Conservation (phyloP, 176 grass and related monocot genomes). For the Eremochloa ophiuroides region DNA sequence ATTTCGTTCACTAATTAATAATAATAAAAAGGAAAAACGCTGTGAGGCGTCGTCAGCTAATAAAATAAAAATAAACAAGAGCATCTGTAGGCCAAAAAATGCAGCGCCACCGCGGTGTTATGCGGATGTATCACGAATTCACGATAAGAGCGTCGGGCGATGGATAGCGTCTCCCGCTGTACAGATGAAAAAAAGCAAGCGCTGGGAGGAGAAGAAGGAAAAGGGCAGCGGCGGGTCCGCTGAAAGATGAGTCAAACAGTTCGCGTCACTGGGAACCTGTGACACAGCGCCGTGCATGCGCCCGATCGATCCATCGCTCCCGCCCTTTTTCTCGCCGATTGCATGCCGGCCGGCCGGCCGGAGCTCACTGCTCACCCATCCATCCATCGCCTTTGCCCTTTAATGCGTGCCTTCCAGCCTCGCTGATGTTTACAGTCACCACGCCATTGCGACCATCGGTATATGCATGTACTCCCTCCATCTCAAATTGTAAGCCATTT, state of each 20-base stretch:
- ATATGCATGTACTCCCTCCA: too few relatives aligned
- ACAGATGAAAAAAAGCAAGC: constrained; percentile 37
- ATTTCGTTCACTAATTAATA: too few relatives aligned
- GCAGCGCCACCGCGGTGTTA: background rate
- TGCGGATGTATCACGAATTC: background rate
- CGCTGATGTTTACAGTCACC: background rate
- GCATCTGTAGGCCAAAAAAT: background rate
- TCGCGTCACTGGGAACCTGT: constrained; percentile 44
- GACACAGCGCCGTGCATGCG: constrained; percentile 5
- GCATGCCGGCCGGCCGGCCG: constrained; percentile 3
- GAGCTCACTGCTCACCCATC: background rate
- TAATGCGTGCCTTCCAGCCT: background rate
- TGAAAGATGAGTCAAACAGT: constrained; percentile 35
- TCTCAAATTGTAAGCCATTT: too few relatives aligned
- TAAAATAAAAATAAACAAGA: background rate
- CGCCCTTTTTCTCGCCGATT: background rate
- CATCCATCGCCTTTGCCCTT: background rate
- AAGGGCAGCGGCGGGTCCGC: background rate
- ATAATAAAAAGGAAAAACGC: background rate
- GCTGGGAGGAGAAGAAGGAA: background rate
- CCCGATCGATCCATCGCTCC: background rate
- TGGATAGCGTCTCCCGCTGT: constrained; percentile 14
- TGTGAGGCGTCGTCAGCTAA: background rate
- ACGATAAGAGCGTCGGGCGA: constrained; percentile 35
- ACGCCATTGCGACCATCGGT: background rate